Evolutionary conservation across 2,329 filamentous ascomycete genomes (phyloP).

Genomic region (Fusarium tanahbumbuense): DNA sequence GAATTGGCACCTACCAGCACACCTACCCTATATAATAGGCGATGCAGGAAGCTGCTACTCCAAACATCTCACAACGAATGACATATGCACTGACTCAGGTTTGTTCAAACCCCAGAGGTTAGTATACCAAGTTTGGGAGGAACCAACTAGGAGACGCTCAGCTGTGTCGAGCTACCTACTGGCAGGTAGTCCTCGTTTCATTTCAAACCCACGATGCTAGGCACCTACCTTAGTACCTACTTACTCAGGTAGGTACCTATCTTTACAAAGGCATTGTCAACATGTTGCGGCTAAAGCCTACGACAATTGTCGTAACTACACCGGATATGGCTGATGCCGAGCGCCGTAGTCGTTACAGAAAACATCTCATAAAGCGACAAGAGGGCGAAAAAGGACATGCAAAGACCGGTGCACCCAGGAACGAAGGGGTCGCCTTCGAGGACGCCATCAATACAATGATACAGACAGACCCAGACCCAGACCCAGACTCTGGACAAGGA

Average conservation of each 20-base stretch:
- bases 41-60: not conserved
- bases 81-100: not conserved
- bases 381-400: not conserved
- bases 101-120: not conserved
- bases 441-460: not conserved
- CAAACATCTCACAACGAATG: not conserved
- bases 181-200: not conserved
- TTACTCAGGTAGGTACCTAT: not conserved
- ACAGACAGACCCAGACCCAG: not conserved
- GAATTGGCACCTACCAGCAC: not conserved
- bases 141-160: not conserved
- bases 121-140: not conserved
- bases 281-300: constrained; percentile 42
- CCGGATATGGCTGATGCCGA: constrained; percentile 38
- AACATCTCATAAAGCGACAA: constrained; percentile 15
- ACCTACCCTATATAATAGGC: not conserved
- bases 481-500: not conserved
- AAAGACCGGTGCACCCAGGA: not conserved
- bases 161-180: not conserved
- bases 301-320: constrained; percentile 30
- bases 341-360: constrained; percentile 38
- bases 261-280: not conserved
- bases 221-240: no score
- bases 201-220: not conserved
- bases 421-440: not conserved